Evolutionary conservation across 2,329 filamentous ascomycete genomes (phyloP).

Genomic region (Leptodontidium sp.): DNA sequence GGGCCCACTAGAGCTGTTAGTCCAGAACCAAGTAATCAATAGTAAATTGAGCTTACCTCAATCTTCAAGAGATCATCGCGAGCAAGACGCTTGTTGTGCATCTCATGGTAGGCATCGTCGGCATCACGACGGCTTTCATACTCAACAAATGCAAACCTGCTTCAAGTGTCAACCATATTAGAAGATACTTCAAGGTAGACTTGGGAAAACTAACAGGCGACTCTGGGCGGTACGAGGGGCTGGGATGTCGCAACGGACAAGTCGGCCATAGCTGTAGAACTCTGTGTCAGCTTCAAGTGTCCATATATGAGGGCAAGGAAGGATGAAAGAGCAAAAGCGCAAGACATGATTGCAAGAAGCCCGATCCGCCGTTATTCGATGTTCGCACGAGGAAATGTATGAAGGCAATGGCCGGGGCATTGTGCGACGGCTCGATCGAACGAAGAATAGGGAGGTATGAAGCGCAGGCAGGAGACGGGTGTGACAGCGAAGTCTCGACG

Average conservation of each 20-base stretch:
- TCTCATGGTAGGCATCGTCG: slow-evolving; percentile 98
- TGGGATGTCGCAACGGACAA: slow-evolving; percentile 98
- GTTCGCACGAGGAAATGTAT: slow-evolving; percentile 41
- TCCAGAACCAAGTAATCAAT: background rate
- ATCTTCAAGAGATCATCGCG: slow-evolving; percentile 97
- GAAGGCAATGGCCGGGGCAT: slow-evolving; percentile 45
- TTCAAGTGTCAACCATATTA: slow-evolving; percentile 50
- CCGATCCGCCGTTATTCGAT: slow-evolving; percentile 41
- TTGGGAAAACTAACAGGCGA: slow-evolving; percentile 78
- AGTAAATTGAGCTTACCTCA: slow-evolving; percentile 71
- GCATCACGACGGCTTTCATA: slow-evolving; percentile 98
- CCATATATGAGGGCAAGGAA: slow-evolving; percentile 34
- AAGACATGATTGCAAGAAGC: slow-evolving; percentile 39
- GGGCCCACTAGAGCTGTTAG: slow-evolving; percentile 81
- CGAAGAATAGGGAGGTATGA: slow-evolving; percentile 47
- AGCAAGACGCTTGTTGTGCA: slow-evolving; percentile 99
- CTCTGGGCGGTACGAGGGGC: slow-evolving; percentile 92
- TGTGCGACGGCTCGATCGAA: slow-evolving; percentile 52
- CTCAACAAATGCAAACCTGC: slow-evolving; percentile 95
- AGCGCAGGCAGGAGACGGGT: slow-evolving; percentile 52
- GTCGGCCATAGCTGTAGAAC: slow-evolving; percentile 83
- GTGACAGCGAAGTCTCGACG: slow-evolving; percentile 55
- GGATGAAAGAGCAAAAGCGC: slow-evolving; percentile 40
- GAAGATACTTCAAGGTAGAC: slow-evolving; percentile 39
- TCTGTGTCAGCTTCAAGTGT: slow-evolving; percentile 40